phyloP scores from a whole-genome alignment of 192 early-diverging fungal genomes.

The Backusella psychrophila region DNA sequence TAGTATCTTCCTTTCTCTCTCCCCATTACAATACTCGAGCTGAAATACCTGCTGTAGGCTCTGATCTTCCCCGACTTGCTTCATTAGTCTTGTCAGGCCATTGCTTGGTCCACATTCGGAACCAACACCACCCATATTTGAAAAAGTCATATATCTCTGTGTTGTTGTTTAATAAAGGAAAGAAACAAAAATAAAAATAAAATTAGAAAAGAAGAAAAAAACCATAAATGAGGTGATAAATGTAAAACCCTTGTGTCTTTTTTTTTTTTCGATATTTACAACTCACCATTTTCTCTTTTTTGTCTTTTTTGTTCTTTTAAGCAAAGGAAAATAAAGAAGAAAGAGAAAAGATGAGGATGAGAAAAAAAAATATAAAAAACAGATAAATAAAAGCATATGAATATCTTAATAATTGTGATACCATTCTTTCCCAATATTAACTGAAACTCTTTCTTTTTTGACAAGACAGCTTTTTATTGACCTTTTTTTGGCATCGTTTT shows the following conservation, averaged over 20 bases:
- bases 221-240: background rate
- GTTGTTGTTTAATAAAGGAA: background rate
- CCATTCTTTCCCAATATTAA: background rate
- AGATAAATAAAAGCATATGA: background rate
- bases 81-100: slow-evolving; percentile 8
- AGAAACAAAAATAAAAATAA: background rate
- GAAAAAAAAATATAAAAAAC: background rate
- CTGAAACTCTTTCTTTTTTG: background rate
- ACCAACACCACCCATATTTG: slow-evolving; percentile 10
- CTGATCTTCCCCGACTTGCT: background rate
- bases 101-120: slow-evolving; percentile 7
- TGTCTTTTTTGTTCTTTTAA: background rate
- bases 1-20: background rate
- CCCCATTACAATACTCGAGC: background rate
- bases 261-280: background rate
- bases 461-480: background rate
- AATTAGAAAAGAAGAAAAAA: background rate
- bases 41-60: slow-evolving; percentile 4
- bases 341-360: background rate
- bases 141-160: slow-evolving; percentile 15
- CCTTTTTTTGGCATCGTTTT: background rate
- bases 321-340: background rate
- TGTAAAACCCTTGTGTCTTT: background rate
- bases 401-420: background rate
- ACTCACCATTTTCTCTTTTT: background rate